Conservation (phyloP, 495 filamentous ascomycete genomes). For the Tuber borchii region DNA sequence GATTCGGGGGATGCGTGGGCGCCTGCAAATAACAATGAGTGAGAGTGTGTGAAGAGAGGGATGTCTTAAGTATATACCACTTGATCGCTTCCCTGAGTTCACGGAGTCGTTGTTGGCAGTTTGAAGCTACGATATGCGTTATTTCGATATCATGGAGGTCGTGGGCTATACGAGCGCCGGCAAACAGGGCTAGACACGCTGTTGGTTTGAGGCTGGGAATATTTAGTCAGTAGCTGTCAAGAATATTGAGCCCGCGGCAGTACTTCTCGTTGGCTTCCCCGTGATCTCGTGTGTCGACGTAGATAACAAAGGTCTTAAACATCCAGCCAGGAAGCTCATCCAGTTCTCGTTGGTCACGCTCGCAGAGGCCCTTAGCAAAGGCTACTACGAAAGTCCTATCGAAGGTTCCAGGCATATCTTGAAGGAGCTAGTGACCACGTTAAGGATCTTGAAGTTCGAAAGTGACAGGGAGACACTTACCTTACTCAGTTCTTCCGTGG, state of each 20-base stretch:
- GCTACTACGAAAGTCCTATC: neutral
- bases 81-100: slow-evolving; percentile 21
- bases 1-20: slow-evolving; percentile 58
- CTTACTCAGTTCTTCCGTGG: slow-evolving; percentile 55
- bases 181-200: slow-evolving; percentile 56
- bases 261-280: neutral
- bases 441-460: slow-evolving; percentile 41
- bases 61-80: slow-evolving; percentile 12
- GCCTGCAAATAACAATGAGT: slow-evolving; percentile 22
- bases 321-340: slow-evolving; percentile 55
- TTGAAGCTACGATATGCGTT: slow-evolving; percentile 60
- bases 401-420: slow-evolving; percentile 42
- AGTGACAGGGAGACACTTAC: slow-evolving; percentile 7
- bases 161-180: slow-evolving; percentile 51
- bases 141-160: slow-evolving; percentile 48
- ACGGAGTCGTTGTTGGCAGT: slow-evolving; percentile 13
- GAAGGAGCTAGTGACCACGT: slow-evolving; percentile 50
- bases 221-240: neutral
- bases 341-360: slow-evolving; percentile 50
- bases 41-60: neutral
- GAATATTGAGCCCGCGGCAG: neutral
- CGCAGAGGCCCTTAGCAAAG: slow-evolving; percentile 45
- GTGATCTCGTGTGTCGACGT: slow-evolving; percentile 46
- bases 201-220: slow-evolving; percentile 22
- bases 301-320: slow-evolving; percentile 57